Evolutionary conservation across 2,329 filamentous ascomycete genomes (phyloP), one percentile per base, ranked within the genome.

Genomic region (Chaetomiaceae sp.): DNA sequence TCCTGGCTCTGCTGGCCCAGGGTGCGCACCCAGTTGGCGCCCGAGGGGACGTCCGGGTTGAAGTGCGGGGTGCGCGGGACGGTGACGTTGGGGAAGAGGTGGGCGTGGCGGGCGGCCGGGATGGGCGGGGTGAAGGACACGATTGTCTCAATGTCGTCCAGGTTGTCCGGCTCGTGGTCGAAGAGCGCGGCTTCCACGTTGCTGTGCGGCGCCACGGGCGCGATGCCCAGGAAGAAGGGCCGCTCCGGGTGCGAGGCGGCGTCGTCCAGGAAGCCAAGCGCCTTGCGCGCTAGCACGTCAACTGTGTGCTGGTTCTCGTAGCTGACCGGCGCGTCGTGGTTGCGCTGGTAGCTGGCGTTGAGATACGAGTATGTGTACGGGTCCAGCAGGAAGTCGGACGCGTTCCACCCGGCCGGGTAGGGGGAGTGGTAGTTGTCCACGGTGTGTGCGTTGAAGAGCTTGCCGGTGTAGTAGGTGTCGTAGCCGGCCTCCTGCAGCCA

Each of bases 301-400:
- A 56, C 51, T 2, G 57, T 52, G 53, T 62, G 55, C 42, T 60
- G 55, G 21, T 55, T 56, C n/a, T 56, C 47, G 70, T 68, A 68
- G 50, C 65, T 69, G 14, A 64, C 59, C 0, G 70, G 69, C 1
- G 50, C 50, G 1, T 81, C 74, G 0, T 71, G 66, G 57, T 87
- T 83, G 9, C 79, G 73, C 54, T 83, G 77, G 62, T 82, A 84
- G 4, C 76, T 82, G 2, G 79, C 72, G 60, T 87, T 86, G 21
- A 82, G 72, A 61, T 87, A 89, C 23, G 77, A 71, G 60, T 88
- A 88, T 0, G 85, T 88, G 56, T 74, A 78, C 0, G 84, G 83
- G 54, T 87, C 83, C 1, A 86, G 68, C 1, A 86, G 68, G 56
- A 85, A 74, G 56, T 70, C 65, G 0, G 78, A 81, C 0, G 71